Evolutionary conservation across 495 filamentous ascomycete genomes (phyloP), one percentile per base, ranked within the genome.

Genomic region (Penicillium coffeae): DNA sequence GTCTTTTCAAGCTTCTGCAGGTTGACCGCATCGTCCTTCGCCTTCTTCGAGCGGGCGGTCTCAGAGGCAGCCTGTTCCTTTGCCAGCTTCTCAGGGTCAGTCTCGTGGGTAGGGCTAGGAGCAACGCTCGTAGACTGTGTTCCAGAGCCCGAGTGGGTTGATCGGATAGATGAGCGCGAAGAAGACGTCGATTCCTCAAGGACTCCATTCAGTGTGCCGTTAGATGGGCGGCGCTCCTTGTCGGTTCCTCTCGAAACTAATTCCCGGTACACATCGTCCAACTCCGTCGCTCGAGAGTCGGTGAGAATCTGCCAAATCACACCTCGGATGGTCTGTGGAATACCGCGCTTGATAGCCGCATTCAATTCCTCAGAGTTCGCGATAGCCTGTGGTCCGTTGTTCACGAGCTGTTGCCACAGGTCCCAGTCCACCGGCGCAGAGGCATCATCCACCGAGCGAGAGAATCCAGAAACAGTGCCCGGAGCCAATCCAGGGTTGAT

Each of bases 251-350:
- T 80, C 18, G 75, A 75, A 19, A 92, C 78, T 4, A 99, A 73
- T 38, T 96, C 91, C 35, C 78, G 79, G 61, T 97, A 99, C 1
- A 90, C 79, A n/a, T 74, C 76, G 64, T 97, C 93, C 14, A 97
- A 71, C 21, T 95, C 92, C 42, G 90, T 83, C 53, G 87, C 91
- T 62, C 91, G 92, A 68, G 90, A 96, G 59, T 95, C 88, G 3
- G 94, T 90, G 55, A 99, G 66, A 10, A 96, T 90, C 66, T 99
- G 93, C 93, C 93, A 99, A 20, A 99, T 89, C 9, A 96, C 94
- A 16, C 93, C 93, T 38, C 93, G 81, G 46, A 99, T 94, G 14
- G 90, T 93, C 55, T 85, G 89, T 2, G 93, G 93, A 47, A 99
- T 97, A 34, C 93, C 93, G 40, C 87, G 85, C 32, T 93, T 88